These are phyloP conservation scores for Beauveria varroae DNA, from an alignment of 2,329 filamentous ascomycete species.

Conservation along the genomic window DNA sequence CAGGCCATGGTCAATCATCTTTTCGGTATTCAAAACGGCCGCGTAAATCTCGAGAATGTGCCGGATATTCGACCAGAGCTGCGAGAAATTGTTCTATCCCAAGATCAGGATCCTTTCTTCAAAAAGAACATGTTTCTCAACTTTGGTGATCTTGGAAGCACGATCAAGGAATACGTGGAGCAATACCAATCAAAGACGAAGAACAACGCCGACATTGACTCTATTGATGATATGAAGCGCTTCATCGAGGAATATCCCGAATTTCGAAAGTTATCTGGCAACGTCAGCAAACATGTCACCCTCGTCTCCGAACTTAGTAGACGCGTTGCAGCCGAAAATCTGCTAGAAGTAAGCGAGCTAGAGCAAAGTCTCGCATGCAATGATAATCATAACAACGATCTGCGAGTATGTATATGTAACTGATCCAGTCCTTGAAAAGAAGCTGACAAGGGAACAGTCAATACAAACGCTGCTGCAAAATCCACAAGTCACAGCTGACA, in stretches of 20 bases:
- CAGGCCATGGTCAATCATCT: conserved; percentile 99
- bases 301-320: conserved; percentile 89
- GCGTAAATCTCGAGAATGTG: conserved; percentile 78
- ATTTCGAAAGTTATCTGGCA: conserved; percentile 92
- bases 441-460: conserved; percentile 40
- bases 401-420: conserved; percentile 56
- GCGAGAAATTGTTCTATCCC: conserved; percentile 88
- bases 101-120: conserved; percentile 98
- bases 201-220: conserved; percentile 91
- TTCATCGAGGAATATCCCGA: conserved; percentile 99
- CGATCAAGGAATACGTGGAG: conserved; percentile 97
- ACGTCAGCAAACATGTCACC: conserved; percentile 97
- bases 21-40: conserved; percentile 88
- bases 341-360: conserved; percentile 94
- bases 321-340: conserved; percentile 72
- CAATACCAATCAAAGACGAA: conserved; percentile 98
- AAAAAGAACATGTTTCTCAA: conserved; percentile 99
- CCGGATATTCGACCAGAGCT: conserved; percentile 80
- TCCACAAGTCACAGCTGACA: conserved; percentile 66
- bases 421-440: background rate
- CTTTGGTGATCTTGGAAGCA: conserved; percentile 89
- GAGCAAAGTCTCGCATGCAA: conserved; percentile 97
- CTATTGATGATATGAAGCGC: conserved; percentile 96
- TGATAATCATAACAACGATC: conserved; percentile 83
- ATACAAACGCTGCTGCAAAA: conserved; percentile 82